These are phyloP conservation scores for Guyanaporus albipodus DNA, from an alignment of 768 basidiomycete genomes.

Conservation along the genomic window DNA sequence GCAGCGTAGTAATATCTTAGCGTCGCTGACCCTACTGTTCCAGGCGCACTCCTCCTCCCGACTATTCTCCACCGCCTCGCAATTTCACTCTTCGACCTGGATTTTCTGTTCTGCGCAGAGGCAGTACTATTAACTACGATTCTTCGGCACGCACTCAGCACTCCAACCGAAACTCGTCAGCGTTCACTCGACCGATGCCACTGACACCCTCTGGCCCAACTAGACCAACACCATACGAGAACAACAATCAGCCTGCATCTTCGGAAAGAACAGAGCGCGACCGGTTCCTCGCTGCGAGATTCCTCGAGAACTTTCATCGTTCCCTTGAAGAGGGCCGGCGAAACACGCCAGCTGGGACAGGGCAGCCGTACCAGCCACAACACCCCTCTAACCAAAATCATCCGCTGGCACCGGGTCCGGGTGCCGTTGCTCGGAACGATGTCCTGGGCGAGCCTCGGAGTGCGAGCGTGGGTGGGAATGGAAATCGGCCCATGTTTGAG, in stretches of 20 bases:
- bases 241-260: constrained; percentile 4
- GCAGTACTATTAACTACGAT: constrained; percentile 1
- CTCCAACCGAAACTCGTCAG: constrained; percentile 9
- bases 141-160: constrained; percentile 8
- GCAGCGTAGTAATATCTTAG: not conserved
- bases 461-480: constrained; percentile 1
- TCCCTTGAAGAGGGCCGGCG: constrained; percentile 23
- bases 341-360: constrained; percentile 7
- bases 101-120: constrained; percentile 16
- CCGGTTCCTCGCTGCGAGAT: constrained; percentile 20
- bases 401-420: not conserved
- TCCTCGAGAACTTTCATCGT: constrained; percentile 23
- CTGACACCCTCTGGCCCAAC: constrained; percentile 6
- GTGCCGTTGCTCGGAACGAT: constrained; percentile 7
- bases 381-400: constrained; percentile 5
- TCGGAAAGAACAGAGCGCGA: constrained; percentile 24
- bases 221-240: constrained; percentile 14
- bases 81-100: constrained; percentile 14
- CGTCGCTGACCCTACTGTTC: constrained; percentile 1
- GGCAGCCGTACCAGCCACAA: constrained; percentile 10
- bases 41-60: constrained; percentile 26
- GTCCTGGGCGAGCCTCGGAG: constrained; percentile 4
- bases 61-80: constrained; percentile 18
- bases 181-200: constrained; percentile 9
- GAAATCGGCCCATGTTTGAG: constrained; percentile 7